A percentile compares a stretch with the other conserved stretches of the same genome.
phyloP scores from a whole-genome alignment of 2,329 filamentous ascomycete species.

The Hymenoscyphus salicellus region DNA sequence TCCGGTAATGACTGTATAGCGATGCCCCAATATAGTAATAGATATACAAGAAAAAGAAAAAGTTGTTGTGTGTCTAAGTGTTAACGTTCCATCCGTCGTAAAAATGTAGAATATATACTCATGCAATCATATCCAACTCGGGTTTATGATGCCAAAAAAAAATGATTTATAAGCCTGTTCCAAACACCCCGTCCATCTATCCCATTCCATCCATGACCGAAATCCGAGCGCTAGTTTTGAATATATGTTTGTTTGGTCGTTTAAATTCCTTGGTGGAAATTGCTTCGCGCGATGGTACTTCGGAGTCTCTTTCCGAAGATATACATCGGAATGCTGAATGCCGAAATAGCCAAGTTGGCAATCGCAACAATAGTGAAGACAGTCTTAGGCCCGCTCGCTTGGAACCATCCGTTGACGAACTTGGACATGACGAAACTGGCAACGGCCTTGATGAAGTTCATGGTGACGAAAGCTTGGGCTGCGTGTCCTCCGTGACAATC shows the following conservation, averaged over 20 bases:
- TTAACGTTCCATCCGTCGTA: too few relatives aligned
- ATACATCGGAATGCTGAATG: conserved; percentile 31
- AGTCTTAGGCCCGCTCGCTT: conserved; percentile 27
- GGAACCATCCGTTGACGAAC: conserved; percentile 31
- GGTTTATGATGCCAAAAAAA: not conserved
- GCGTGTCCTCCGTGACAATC: conserved; percentile 41
- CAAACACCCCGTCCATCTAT: not conserved
- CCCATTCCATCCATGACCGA: not conserved
- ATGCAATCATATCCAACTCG: too few relatives aligned
- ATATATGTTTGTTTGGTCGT: not conserved
- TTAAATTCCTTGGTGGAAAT: conserved; percentile 19
- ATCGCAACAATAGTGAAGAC: conserved; percentile 26
- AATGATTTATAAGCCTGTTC: not conserved
- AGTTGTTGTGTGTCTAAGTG: too few relatives aligned
- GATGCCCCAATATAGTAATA: too few relatives aligned
- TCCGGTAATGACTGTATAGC: too few relatives aligned
- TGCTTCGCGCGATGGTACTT: conserved; percentile 26
- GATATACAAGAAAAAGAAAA: too few relatives aligned
- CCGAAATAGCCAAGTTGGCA: conserved; percentile 23
- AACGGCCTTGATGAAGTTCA: conserved; percentile 42
- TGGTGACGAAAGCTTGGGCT: conserved; percentile 42
- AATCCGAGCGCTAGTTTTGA: not conserved
- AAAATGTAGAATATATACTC: too few relatives aligned
- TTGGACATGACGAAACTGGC: conserved; percentile 35
- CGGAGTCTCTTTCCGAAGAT: conserved; percentile 36